phyloP scores from a whole-genome alignment of 148 eudicot genomes.

The Hydrangea macrophylla region DNA sequence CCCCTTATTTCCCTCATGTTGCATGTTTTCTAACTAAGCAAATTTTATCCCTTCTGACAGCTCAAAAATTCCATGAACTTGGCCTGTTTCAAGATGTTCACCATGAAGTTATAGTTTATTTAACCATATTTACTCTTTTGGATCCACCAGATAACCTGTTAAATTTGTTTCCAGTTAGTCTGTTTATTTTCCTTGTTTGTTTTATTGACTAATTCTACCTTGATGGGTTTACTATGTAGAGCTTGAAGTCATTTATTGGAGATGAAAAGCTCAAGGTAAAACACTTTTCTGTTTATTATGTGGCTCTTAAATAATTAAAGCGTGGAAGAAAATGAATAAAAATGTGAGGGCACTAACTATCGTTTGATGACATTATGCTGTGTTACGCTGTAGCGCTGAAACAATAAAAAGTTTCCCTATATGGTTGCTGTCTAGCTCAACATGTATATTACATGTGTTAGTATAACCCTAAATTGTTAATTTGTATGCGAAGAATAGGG shows the following conservation, averaged over 20 bases:
- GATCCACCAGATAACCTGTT: background rate
- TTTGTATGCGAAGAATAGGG: background rate
- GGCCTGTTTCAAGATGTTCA: too few species aligned
- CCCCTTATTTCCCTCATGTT: background rate
- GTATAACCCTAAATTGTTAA: background rate
- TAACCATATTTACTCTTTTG: background rate
- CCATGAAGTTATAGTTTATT: background rate
- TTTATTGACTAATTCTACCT: background rate
- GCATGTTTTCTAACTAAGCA: background rate
- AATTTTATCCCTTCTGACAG: too few species aligned
- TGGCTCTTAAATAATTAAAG: background rate
- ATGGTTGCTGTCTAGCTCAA: background rate
- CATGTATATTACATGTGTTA: too few species aligned
- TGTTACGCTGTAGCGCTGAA: too few species aligned
- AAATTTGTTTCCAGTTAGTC: background rate
- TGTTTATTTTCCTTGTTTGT: background rate
- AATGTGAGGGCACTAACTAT: background rate
- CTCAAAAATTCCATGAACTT: background rate
- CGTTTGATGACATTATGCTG: background rate
- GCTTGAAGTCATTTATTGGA: constrained; percentile 78
- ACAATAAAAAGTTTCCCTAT: background rate
- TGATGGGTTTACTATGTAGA: constrained; percentile 40
- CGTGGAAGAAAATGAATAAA: too few species aligned
- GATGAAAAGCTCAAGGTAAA: constrained; percentile 88
- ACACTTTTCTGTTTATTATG: background rate